Conservation (phyloP, 2,329 filamentous ascomycete genomes). For the Xylaria sp. region DNA sequence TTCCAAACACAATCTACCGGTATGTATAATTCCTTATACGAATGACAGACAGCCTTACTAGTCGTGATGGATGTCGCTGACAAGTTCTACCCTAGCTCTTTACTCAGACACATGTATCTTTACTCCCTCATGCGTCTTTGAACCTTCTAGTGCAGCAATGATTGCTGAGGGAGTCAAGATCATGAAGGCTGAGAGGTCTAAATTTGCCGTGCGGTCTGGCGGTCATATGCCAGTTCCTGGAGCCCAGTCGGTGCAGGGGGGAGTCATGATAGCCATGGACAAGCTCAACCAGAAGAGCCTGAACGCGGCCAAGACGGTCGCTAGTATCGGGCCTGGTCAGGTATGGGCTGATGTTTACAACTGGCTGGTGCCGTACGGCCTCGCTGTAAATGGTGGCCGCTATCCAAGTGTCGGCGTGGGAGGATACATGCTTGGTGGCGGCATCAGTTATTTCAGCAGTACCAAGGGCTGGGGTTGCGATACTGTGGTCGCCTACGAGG, state of each 20-base stretch:
- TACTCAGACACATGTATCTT: not conserved
- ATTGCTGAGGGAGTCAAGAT: conserved; percentile 25
- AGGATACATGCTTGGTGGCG: conserved; percentile 44
- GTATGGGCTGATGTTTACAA: conserved; percentile 44
- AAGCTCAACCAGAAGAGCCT: conserved; percentile 28
- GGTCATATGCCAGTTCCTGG: conserved; percentile 57
- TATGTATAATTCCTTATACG: no score
- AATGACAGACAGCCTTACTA: not conserved
- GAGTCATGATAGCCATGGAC: conserved; percentile 40
- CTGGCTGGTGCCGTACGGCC: conserved; percentile 35
- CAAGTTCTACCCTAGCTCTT: not conserved
- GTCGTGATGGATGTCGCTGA: no score
- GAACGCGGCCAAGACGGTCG: conserved; percentile 45
- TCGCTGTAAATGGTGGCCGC: conserved; percentile 43
- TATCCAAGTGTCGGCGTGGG: conserved; percentile 43
- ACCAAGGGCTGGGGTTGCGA: conserved; percentile 54
- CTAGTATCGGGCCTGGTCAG: conserved; percentile 47
- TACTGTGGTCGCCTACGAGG: conserved; percentile 52
- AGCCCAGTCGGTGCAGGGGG: conserved; percentile 52
- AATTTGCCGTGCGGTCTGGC: conserved; percentile 56
- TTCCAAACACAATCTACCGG: no score
- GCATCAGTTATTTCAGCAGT: conserved; percentile 39
- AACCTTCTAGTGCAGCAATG: conserved; percentile 18
- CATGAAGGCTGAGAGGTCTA: conserved; percentile 17
- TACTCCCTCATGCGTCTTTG: conserved; percentile 32